Base-by-base conservation (phyloP, 2,329 filamentous ascomycete genomes). In the Trichophyton rubrum region DNA sequence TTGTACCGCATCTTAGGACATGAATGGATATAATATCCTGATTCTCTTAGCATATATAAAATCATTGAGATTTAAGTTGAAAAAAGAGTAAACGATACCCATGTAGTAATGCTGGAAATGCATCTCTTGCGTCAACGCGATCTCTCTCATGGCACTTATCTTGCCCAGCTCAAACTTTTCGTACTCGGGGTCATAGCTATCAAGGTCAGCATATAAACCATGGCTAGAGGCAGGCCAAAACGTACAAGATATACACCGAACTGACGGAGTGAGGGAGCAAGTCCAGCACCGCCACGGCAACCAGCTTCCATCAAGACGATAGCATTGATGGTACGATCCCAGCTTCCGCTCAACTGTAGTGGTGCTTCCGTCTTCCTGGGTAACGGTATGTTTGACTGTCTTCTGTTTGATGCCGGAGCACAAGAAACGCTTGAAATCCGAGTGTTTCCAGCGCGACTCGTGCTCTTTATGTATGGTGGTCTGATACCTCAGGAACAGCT, bases 41-140 rank as follows among this genome's bases (percentile, higher is more conserved):
- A 11, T 9, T 40, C 56, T 3, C 3, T 43, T 33, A 57, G 49
- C 43, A 38, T 13, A 4, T 13, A 7, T 7, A 33, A 30, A 7
- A 30, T 30, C 5, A 30, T 30, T 1, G 5, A 30, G 6, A 30
- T 30, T 30, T 3, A 7, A 7, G 5, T 30, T 7, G 9, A 4
- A 38, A 13, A 1, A 33, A 33, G 30, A 3, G 33, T 13, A 13
- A 38, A 13, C n/a, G n/a, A 13, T 38, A 79, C 77, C 84, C 84
- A 86, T 85, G 71, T 85, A 85, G 68, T 86, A 86, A 69, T 81
- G 84, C 60, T 78, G 68, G 64, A 85, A 85, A 0, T 72, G 73
- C 3, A 73, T 77, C 66, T 85, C 82, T 0, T 79, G 64, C 0
- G 82, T 75, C 27, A 86, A 73, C 0, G 78, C 76, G 27, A 83